Evolutionary conservation across 2,329 filamentous ascomycete genomes (phyloP), one percentile per base, ranked within the genome.

Genomic region (Colletotrichum melonis): DNA sequence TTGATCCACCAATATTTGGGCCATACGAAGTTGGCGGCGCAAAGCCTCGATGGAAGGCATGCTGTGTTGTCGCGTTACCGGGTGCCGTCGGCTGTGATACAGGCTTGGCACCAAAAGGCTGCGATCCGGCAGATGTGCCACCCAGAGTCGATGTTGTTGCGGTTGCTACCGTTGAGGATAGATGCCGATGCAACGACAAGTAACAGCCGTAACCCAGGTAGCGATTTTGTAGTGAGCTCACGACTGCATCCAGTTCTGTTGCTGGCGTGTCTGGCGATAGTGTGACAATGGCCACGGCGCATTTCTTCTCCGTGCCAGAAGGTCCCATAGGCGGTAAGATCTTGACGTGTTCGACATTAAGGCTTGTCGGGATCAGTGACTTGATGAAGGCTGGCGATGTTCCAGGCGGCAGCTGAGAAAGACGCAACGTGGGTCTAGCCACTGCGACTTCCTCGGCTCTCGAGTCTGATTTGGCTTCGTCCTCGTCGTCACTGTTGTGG

Each of bases 141-240:
- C 83, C 81, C 35, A 84, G 80, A 64, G 81, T 81, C 3, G 82
- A 78, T 7, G 81, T 78, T 1, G 80, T 77, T 1, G 88, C 82
- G 6, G 87, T 85, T 28, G 87, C 81, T n/a, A 88, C 85, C 4
- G 92, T 91, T 3, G 95, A 97, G 0, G 95, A 97, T 4, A 98
- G 87, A 83, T 97, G 94, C 11, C 95, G 88, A 73, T 95, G 94
- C 57, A 97, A 88, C 7, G 90, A 92, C 2, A 98, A 86, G 81
- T 95, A 93, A 84, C 93, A 95, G 5, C 95, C 95, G 80, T 91
- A 95, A 19, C 95, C 95, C 19, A 98, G 85, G 80, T 98, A 98
- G 76, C 89, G 91, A 76, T 97, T 95, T 79, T 97, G 94, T 38
- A 98, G 84, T 4, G 89, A 84, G 79, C 92, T 96, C 65, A 97